Evolutionary conservation across 805 yeast species (phyloP), one percentile per base, ranked within the genome.

Genomic region (Candida patagonica): DNA sequence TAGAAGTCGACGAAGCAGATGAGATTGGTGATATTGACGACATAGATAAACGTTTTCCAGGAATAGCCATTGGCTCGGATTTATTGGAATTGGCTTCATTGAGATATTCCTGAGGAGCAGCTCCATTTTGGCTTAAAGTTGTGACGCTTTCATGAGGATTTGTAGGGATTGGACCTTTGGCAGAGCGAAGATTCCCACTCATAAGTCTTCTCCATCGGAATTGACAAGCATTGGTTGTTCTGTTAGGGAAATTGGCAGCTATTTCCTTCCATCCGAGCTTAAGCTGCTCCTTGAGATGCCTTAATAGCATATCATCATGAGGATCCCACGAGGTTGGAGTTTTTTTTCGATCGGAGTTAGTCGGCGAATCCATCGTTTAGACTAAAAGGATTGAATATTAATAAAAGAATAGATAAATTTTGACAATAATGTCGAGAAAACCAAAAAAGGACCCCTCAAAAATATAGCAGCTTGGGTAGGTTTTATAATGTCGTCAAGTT

Each of bases 251-350:
- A 53, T 80, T 82, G 25, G 78, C 70, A 1, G 92, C 79, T 37
- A 85, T 84, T 49, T 85, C 94, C 58, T 85, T 77, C 95, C 95
- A 85, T 1, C 95, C 95, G 49, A 84, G 68, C 56, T 81, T 82
- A 56, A 78, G 83, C 45, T 77, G 76, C 57, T 85, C 95, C 60
- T 85, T 85, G 53, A 85, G 67, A 51, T 80, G 83, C 38, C 92
- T 70, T 38, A 83, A 61, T 21, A 82, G 55, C 40, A 75, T 62
- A 53, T 83, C 94, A 53, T 83, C 94, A 48, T 76, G 74, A 1
- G 85, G 79, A 36, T 83, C 80, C 94, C 94, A 83, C 1, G 89
- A 72, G 2, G 76, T 67, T 19, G 79, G 78, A 4, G 68, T 52
- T 31, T 49, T 52, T 19, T 50, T 38, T 2, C 53, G 45, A 24